Base-by-base conservation (phyloP, 2,329 filamentous ascomycete species). In the Xylariaceae sp. region DNA sequence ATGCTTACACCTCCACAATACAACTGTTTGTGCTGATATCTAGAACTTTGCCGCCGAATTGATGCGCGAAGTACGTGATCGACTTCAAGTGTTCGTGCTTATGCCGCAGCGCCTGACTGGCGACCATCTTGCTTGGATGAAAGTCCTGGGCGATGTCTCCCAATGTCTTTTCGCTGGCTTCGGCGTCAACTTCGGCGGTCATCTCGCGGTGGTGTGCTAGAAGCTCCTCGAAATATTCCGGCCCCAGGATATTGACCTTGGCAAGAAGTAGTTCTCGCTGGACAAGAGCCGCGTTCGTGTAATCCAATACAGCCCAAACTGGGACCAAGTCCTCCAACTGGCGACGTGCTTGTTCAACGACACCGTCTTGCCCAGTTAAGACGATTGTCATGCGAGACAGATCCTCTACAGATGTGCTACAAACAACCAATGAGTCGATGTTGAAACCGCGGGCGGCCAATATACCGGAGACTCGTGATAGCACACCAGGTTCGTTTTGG, bases 371-470 rank as follows among this genome's bases (percentile, higher is more conserved):
- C 11, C 94, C 94, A 53, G 91, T 91, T 50, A 99, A 80, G 62
- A 99, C 94, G 68, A 99, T 97, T 54, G 94, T 99, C 94, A 99
- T 99, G 69, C 94, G 91, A 35, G 90, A 96, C 51, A 99, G 80
- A 68, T 99, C 94, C 66, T 92, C 89, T 30, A 99, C 91, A 74
- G 99, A 94, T 59, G 94, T 99, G 74, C 89, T 94, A 79, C 94
- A 99, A 58, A 99, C 94, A 53, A 99, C 94, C 60, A 99, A 79
- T 52, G 89, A 95, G 80, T 99, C 94, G 68, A 99, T 99, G 78
- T 99, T 99, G 84, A 99, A 99, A 62, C 94, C 94, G 56, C 94
- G 85, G 43, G 94, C 94, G 9, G 94, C 94, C 35, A 99, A 80
- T 69, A 99, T 97, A 53, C 94, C 94, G 1, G 94, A 97, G 7